A percentile compares a stretch with the other conserved stretches of the same genome.
Conservation (phyloP, 2,329 filamentous ascomycete genomes). For the Arthroderma uncinatum region DNA sequence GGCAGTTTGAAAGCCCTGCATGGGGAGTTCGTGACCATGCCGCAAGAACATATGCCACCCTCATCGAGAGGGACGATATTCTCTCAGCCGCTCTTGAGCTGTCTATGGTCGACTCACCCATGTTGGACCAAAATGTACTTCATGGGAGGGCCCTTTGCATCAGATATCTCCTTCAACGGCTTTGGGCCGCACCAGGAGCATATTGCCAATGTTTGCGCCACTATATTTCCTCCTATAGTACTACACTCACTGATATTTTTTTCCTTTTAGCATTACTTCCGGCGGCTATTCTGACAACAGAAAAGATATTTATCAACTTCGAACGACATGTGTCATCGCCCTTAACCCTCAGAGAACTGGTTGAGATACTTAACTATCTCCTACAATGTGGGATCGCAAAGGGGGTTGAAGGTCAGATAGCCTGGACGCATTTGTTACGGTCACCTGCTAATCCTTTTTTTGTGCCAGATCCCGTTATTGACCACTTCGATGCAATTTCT, state of each 20-base stretch:
- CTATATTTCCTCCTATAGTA: slow-evolving; percentile 10
- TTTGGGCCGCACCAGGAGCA: slow-evolving; percentile 24
- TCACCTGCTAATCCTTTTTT: not conserved
- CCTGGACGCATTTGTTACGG: not conserved
- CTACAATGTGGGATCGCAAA: slow-evolving; percentile 26
- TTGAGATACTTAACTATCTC: slow-evolving; percentile 30
- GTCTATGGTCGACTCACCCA: slow-evolving; percentile 15
- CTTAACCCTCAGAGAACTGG: slow-evolving; percentile 25
- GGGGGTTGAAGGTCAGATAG: slow-evolving; percentile 22
- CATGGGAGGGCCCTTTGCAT: slow-evolving; percentile 34
- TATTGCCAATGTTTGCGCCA: slow-evolving; percentile 27
- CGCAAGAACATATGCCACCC: slow-evolving; percentile 33
- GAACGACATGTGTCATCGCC: slow-evolving; percentile 26
- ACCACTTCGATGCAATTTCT: slow-evolving; percentile 1
- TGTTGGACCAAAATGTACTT: slow-evolving; percentile 25
- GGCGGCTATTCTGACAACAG: slow-evolving; percentile 19
- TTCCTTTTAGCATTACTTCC: not conserved
- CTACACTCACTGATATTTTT: slow-evolving; percentile 8
- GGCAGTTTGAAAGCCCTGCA: slow-evolving; percentile 33
- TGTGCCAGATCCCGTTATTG: slow-evolving; percentile 4
- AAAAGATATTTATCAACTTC: slow-evolving; percentile 18
- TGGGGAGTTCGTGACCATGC: slow-evolving; percentile 40
- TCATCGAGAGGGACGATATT: slow-evolving; percentile 26
- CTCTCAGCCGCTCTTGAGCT: slow-evolving; percentile 22
- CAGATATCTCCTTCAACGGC: slow-evolving; percentile 28